Conservation (phyloP, 495 filamentous ascomycete genomes). For the Parathielavia hyrcaniae region DNA sequence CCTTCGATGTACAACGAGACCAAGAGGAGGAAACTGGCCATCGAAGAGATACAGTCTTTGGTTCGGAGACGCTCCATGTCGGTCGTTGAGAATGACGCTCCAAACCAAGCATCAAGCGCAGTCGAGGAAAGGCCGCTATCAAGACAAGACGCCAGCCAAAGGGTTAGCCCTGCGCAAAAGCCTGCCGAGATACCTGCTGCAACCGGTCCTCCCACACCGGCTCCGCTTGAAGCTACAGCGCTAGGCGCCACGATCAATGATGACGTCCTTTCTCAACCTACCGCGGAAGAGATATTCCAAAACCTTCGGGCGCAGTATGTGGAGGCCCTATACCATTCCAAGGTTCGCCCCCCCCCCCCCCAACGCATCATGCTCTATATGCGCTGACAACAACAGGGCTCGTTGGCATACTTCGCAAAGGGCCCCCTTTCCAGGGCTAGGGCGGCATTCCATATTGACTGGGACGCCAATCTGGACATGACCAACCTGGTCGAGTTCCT, state of each 20-base stretch:
- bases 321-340: conserved; percentile 85
- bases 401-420: conserved; percentile 95
- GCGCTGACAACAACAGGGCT: conserved; percentile 53
- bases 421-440: conserved; percentile 85
- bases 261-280: conserved; percentile 41
- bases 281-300: conserved; percentile 58
- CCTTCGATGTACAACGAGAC: conserved; percentile 37
- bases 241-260: conserved; percentile 11
- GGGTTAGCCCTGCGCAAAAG: neutral
- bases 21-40: conserved; percentile 47
- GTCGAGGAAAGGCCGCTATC: conserved; percentile 9
- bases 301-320: conserved; percentile 72
- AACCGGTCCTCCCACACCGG: neutral
- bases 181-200: neutral
- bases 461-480: conserved; percentile 47
- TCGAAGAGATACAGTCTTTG: conserved; percentile 45
- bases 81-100: conserved; percentile 32
- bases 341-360: conserved; percentile 42
- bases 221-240: conserved; percentile 4
- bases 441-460: conserved; percentile 61
- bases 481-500: conserved; percentile 62
- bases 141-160: neutral
- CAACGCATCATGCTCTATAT: neutral
- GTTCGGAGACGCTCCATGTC: conserved; percentile 26
- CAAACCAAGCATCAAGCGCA: conserved; percentile 6